Evolutionary conservation across 129 eudicot species (phyloP).

Genomic region (Artemisia argyi): DNA sequence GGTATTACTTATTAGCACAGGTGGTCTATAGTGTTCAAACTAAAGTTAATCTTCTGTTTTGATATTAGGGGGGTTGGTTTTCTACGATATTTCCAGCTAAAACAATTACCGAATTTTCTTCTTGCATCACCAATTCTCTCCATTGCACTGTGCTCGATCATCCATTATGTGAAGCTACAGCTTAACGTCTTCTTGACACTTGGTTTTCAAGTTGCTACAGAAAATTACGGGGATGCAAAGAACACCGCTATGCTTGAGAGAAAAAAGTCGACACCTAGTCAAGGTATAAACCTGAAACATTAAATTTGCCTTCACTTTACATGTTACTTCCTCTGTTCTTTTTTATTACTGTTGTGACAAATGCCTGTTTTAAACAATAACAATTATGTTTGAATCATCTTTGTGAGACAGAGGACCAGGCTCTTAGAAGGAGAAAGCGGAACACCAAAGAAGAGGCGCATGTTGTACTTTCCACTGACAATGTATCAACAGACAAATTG

Average conservation of each 20-base stretch:
- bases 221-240: conserved; percentile 20
- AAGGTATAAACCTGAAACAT: conserved; percentile 41
- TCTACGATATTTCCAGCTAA: conserved; percentile 72
- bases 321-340: background rate
- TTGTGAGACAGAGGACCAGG: conserved; percentile 37
- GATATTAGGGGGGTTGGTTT: conserved; percentile 87
- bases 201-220: conserved; percentile 50
- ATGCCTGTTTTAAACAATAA: background rate
- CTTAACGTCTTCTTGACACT: conserved; percentile 60
- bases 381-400: conserved; percentile 8
- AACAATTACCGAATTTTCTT: conserved; percentile 86
- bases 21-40: background rate
- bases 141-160: conserved; percentile 59
- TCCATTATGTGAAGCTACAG: conserved; percentile 56
- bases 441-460: conserved; percentile 23
- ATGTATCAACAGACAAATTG: conserved; percentile 27
- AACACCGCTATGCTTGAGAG: conserved; percentile 12
- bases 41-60: conserved; percentile 15
- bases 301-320: background rate
- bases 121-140: conserved; percentile 89
- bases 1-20: background rate
- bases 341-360: background rate
- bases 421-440: conserved; percentile 44
- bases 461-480: conserved; percentile 21
- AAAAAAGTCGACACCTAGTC: conserved; percentile 28